Evolutionary conservation across 352 stramenopile species (phyloP), one percentile per base, ranked within the genome.

Genomic region (Pythium graminicola): DNA sequence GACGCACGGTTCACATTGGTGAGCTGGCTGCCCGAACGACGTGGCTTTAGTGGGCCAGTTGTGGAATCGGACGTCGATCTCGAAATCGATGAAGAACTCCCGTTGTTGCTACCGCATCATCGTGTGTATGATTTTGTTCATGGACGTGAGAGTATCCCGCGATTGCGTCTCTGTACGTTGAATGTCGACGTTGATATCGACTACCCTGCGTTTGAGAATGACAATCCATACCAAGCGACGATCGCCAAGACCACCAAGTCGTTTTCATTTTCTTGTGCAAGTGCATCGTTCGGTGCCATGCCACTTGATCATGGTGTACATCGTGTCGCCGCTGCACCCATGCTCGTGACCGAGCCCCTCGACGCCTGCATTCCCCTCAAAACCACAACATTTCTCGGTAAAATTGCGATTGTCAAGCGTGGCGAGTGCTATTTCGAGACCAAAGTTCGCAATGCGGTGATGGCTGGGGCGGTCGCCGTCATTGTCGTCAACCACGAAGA

Each of bases 381-480:
- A 27, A 40, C 70, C n/a, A 50, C 65, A n/a, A 13, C 10, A 7
- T 35, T 86, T 0, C 46, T 59, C n/a, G 69, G 67, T 6, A 80
- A 81, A 20, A 62, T 85, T 33, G 62, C 81, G 31, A 50, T 91
- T 16, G 71, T 72, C 8, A 63, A 66, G 19, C 63, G 78, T 40
- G 81, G 81, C 16, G 57, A 70, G 41, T 91, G 81, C 54, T 88
- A 73, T 53, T 89, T 89, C 35, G 81, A 89, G 67, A 73, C 38
- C 41, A 91, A 91, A 59, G 81, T 73, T 10, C 65, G 64, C 13
- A 78, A 89, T 57, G 76, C 69, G 2, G 64, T 50, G 2, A 57
- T 59, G 6, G 70, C 62, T 11, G 78, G 76, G 0, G 78, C 78
- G 5, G 56, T 63, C 0, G 81, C 70, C 36, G 62, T 88, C 13